These are phyloP conservation scores for Phylloporus sp. DNA, from an alignment of 768 basidiomycete species.

Conservation along the genomic window DNA sequence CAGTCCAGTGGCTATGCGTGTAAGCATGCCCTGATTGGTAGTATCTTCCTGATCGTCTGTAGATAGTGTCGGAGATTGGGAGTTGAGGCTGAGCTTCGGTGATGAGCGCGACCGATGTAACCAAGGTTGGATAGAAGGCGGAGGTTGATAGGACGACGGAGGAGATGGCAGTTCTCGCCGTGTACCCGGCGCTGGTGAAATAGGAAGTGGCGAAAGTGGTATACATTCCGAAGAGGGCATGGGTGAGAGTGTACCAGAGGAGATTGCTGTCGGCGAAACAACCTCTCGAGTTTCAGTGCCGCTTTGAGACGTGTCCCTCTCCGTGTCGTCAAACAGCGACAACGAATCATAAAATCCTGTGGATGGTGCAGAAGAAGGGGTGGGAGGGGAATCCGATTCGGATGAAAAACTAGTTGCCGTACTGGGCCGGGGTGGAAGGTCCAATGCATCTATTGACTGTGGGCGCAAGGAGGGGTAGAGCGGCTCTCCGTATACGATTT, in stretches of 20 bases:
- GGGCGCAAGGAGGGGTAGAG: conserved; percentile 39
- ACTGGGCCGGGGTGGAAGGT: conserved; percentile 22
- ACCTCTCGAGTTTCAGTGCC: conserved; percentile 3
- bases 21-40: conserved; percentile 6
- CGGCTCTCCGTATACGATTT: conserved; percentile 40
- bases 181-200: conserved; percentile 11
- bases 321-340: conserved; percentile 22
- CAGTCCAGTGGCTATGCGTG: conserved; percentile 19
- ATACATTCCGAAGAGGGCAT: conserved; percentile 30
- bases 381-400: conserved; percentile 46
- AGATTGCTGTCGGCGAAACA: conserved; percentile 17
- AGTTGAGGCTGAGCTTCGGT: conserved; percentile 28
- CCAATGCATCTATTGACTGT: conserved; percentile 22
- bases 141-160: conserved; percentile 30
- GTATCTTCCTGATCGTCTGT: conserved; percentile 19
- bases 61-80: conserved; percentile 9
- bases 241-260: conserved; percentile 27
- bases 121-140: conserved; percentile 26
- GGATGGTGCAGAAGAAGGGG: conserved; percentile 41
- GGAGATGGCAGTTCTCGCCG: conserved; percentile 30
- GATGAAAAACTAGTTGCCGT: conserved; percentile 43
- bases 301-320: conserved; percentile 10
- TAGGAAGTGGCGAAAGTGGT: conserved; percentile 21
- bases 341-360: conserved; percentile 21
- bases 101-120: conserved; percentile 36